A percentile compares a stretch with the other conserved stretches of the same genome.
Evolutionary conservation across 345 rosid genomes (phyloP).

Genomic region (Durio zibethinus): DNA sequence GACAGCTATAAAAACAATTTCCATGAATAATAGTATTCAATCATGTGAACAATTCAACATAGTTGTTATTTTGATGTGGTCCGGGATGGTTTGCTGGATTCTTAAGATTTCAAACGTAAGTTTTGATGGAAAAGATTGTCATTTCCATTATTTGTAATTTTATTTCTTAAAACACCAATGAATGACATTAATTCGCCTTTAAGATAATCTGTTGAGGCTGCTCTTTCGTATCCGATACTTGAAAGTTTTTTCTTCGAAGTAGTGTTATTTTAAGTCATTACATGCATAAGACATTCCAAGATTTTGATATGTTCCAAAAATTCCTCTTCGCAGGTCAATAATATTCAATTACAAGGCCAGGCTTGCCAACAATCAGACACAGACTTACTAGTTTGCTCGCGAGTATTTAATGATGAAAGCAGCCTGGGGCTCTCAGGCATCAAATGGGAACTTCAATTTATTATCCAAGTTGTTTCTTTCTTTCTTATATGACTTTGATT

Average conservation of each 20-base stretch:
- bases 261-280: not conserved
- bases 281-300: not conserved
- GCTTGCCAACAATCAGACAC: slow-evolving; percentile 40
- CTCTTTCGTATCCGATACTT: not conserved
- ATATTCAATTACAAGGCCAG: slow-evolving; percentile 34
- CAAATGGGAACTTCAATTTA: slow-evolving; percentile 64
- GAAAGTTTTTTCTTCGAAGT: not conserved
- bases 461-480: not conserved
- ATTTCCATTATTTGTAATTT: not conserved
- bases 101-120: not conserved
- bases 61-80: not conserved
- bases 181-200: not conserved
- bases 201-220: not conserved
- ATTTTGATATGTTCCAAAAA: not conserved
- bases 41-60: not conserved
- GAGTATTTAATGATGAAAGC: slow-evolving; percentile 53
- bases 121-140: not conserved
- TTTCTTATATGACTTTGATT: not conserved
- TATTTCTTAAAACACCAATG: not conserved
- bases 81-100: not conserved
- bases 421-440: slow-evolving; percentile 89
- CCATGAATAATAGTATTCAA: not conserved
- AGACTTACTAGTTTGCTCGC: slow-evolving; percentile 38
- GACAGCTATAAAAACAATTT: not conserved
- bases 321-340: slow-evolving; percentile 36